Evolutionary conservation across 2,329 filamentous ascomycete genomes (phyloP).

Genomic region (Monosporascus cannonballus): DNA sequence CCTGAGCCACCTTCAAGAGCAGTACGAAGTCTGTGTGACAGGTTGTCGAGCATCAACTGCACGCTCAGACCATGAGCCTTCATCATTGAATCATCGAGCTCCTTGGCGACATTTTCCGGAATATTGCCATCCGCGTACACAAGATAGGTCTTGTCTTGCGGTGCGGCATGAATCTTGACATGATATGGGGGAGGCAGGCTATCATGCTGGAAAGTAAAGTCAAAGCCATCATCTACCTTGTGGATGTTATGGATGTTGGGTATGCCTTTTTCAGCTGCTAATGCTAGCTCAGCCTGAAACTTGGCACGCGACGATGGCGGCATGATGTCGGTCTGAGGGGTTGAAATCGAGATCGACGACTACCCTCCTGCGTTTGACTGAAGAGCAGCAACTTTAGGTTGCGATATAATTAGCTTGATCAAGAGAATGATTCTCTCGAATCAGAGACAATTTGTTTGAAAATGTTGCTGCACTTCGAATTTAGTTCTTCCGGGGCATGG

Average conservation of each 20-base stretch:
- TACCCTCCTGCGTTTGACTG: no score
- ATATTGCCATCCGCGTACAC: conserved; percentile 19
- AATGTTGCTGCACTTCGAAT: no score
- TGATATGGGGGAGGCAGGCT: conserved; percentile 12
- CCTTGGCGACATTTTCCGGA: conserved; percentile 8
- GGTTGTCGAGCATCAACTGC: conserved; percentile 18
- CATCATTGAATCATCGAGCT: conserved; percentile 15
- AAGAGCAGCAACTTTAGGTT: no score
- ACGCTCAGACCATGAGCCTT: conserved; percentile 15
- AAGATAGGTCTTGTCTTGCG: conserved; percentile 26
- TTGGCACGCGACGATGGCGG: conserved; percentile 7
- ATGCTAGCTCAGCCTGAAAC: conserved; percentile 18
- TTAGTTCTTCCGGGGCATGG: no score
- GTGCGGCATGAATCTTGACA: conserved; percentile 33
- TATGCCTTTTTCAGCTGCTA: conserved; percentile 9
- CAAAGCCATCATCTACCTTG: conserved; percentile 61
- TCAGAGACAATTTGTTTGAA: no score
- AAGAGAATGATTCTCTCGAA: no score
- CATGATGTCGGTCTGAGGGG: conserved; percentile 8
- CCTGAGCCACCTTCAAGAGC: conserved; percentile 14
- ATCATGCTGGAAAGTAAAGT: conserved; percentile 45
- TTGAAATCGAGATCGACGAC: no score
- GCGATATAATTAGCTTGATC: no score
- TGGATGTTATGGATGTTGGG: conserved; percentile 43
- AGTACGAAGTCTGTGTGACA: conserved; percentile 22